Conservation (phyloP, 306 rosid genomes). For the Canavalia ensiformis region DNA sequence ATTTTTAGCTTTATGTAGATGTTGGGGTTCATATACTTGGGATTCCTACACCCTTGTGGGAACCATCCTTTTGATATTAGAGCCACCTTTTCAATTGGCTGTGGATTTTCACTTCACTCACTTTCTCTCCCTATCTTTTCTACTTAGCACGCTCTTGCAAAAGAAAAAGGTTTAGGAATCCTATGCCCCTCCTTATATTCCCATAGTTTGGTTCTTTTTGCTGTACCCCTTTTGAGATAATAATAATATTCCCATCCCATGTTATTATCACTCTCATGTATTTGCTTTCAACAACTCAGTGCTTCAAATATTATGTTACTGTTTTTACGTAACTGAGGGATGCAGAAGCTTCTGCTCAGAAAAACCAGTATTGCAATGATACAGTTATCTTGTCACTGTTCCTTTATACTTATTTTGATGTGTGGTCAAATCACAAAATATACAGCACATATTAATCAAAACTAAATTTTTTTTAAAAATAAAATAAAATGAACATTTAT, state of each 20-base stretch:
- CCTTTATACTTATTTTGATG: constrained; percentile 48
- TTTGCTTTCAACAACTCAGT: constrained; percentile 40
- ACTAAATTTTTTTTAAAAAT: constrained; percentile 9
- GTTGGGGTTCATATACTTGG: constrained; percentile 80
- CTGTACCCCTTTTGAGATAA: constrained; percentile 71
- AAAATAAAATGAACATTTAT: neutral
- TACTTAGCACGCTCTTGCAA: constrained; percentile 69
- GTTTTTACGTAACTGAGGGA: constrained; percentile 46
- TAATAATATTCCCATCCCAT: constrained; percentile 60
- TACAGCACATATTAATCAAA: constrained; percentile 17
- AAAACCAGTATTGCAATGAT: constrained; percentile 45
- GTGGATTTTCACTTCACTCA: constrained; percentile 63
- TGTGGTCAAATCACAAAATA: constrained; percentile 13
- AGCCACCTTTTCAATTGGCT: constrained; percentile 74
- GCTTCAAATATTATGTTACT: constrained; percentile 47
- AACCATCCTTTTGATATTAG: constrained; percentile 67
- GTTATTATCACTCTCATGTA: constrained; percentile 47
- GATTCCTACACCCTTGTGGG: constrained; percentile 87
- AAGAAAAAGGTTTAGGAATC: constrained; percentile 83
- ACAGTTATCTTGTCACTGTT: constrained; percentile 45
- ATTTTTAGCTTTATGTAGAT: constrained; percentile 70
- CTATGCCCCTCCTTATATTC: constrained; percentile 88
- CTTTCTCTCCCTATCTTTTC: constrained; percentile 76
- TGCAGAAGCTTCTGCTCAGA: constrained; percentile 54
- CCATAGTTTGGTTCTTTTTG: constrained; percentile 68